These are phyloP conservation scores for Morella rubra DNA, from an alignment of 306 rosid genomes.

Conservation along the genomic window DNA sequence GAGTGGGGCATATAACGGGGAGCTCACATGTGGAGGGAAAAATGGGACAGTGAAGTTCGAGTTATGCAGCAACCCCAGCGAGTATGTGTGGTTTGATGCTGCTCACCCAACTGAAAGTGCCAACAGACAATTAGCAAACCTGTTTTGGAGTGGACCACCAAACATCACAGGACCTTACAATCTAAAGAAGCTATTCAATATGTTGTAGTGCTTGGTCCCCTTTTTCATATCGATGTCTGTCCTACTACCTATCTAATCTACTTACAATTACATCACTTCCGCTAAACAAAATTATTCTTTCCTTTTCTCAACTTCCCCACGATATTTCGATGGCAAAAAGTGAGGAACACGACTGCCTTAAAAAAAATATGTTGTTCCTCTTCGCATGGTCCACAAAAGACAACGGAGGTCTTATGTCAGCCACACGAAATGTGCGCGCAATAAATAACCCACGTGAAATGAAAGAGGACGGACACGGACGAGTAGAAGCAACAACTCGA, in stretches of 20 bases:
- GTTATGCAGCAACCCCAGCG: constrained; percentile 27
- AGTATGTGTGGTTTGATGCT: constrained; percentile 39
- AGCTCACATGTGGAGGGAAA: constrained; percentile 40
- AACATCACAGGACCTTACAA: constrained; percentile 27
- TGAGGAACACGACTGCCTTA: not conserved
- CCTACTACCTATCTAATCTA: too few species aligned
- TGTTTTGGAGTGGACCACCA: constrained; percentile 29
- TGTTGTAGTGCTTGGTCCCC: not conserved
- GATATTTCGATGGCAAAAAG: not conserved
- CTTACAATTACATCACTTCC: not conserved
- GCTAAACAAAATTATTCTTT: too few species aligned
- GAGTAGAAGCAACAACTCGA: not conserved
- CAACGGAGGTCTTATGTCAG: not conserved
- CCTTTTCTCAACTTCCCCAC: not conserved
- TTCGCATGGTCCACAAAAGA: not conserved
- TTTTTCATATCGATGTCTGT: too few species aligned
- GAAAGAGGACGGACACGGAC: not conserved
- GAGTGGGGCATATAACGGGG: constrained; percentile 36
- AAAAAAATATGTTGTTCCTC: not conserved
- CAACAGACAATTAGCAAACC: constrained; percentile 25
- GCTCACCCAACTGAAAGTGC: constrained; percentile 34
- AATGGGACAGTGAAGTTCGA: constrained; percentile 22
- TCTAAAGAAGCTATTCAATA: constrained; percentile 16
- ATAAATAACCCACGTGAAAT: not conserved
- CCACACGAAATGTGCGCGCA: not conserved